phyloP scores from a whole-genome alignment of 257 asterid genomes.

The Solanum neorickii region DNA sequence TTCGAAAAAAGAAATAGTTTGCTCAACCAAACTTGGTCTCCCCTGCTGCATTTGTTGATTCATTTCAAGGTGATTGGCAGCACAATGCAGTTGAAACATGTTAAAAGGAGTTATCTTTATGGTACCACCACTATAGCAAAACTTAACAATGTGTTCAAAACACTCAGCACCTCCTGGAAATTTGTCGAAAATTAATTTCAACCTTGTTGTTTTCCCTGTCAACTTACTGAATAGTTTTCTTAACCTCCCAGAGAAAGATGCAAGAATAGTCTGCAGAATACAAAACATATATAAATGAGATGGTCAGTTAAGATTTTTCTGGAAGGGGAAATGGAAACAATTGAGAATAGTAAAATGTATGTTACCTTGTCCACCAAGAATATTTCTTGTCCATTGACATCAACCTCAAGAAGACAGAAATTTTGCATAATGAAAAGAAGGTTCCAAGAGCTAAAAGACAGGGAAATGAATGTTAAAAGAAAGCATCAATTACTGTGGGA shows the following conservation, averaged over 20 bases:
- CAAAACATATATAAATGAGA: not conserved
- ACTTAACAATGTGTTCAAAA: constrained; percentile 36
- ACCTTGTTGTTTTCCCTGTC: not conserved
- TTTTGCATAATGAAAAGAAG: constrained; percentile 8
- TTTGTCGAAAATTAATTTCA: constrained; percentile 39
- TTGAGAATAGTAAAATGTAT: not conserved
- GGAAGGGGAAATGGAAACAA: not conserved
- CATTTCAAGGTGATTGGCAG: constrained; percentile 40
- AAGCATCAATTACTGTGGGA: not conserved
- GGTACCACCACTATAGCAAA: constrained; percentile 38
- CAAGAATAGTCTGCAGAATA: constrained; percentile 37
- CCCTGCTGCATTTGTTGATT: constrained; percentile 4
- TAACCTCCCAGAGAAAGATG: constrained; percentile 35
- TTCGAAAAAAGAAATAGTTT: constrained; percentile 10
- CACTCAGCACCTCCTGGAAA: constrained; percentile 63
- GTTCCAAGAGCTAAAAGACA: not conserved
- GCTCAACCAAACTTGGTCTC: constrained; percentile 5
- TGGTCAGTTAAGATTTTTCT: not conserved
- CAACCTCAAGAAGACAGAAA: constrained; percentile 43
- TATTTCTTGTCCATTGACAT: constrained; percentile 49
- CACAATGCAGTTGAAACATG: constrained; percentile 27
- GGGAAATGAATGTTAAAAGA: not conserved
- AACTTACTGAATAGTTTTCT: constrained; percentile 23
- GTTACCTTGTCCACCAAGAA: constrained; percentile 44
- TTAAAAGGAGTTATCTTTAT: constrained; percentile 25